A percentile compares a stretch with the other conserved stretches of the same genome.
Evolutionary conservation across 805 yeast genomes (phyloP).

Genomic region (Tetrapisispora arboricola): DNA sequence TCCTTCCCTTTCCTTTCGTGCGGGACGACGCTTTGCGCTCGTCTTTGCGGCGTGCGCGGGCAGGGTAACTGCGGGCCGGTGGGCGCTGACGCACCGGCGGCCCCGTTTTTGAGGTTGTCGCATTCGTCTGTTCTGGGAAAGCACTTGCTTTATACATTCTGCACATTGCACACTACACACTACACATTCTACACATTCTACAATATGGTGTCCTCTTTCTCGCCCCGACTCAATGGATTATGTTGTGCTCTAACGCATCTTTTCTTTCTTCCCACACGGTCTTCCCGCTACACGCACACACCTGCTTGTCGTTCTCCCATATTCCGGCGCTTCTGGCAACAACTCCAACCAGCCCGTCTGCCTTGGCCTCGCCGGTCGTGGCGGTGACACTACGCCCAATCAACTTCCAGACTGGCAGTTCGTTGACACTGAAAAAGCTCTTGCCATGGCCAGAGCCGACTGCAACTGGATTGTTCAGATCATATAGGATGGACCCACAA

Average conservation of each 20-base stretch:
- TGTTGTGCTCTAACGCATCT: constrained; percentile 45
- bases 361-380: constrained; percentile 9
- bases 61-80: too few species aligned
- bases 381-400: constrained; percentile 53
- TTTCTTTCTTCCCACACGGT: constrained; percentile 90
- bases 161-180: too few species aligned
- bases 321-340: constrained; percentile 94
- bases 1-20: too few species aligned
- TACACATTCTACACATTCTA: neutral
- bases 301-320: constrained; percentile 91
- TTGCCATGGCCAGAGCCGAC: constrained; percentile 24
- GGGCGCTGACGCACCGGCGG: too few species aligned
- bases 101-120: too few species aligned
- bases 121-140: too few species aligned
- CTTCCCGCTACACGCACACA: constrained; percentile 91
- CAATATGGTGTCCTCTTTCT: neutral
- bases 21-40: too few species aligned
- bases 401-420: constrained; percentile 43
- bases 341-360: constrained; percentile 58
- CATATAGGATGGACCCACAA: constrained; percentile 44
- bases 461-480: constrained; percentile 23
- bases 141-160: too few species aligned
- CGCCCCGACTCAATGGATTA: constrained; percentile 5
- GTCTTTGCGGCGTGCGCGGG: too few species aligned
- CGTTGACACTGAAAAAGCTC: constrained; percentile 33